Base-by-base conservation (phyloP, 169 alveolate species). In the Plasmodium coatneyi region DNA sequence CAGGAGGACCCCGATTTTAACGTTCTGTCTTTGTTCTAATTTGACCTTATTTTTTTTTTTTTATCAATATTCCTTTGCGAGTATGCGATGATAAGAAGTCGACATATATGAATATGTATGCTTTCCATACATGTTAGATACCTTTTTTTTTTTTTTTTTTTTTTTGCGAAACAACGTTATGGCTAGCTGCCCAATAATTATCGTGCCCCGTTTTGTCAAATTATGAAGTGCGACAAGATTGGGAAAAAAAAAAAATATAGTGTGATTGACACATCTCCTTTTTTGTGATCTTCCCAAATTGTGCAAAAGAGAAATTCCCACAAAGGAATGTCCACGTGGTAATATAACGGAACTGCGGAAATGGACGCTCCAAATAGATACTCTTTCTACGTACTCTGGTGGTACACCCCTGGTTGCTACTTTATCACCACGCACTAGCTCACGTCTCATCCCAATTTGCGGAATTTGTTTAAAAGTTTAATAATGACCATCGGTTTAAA, bases 1-100 rank as follows among this genome's bases (percentile, higher is more conserved):
- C 49, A 79, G 41, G 90, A 80, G 22, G 49, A 56, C 22, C 54
- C 89, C 7, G 94, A 89, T 56, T 79, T 89, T 66, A 89, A 89
- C 39, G 54, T 89, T 66, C 28, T 89, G 41, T 60, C 80, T 14
- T 49, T 89, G 66, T 89, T 89, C 72, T 89, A 80, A 89, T 60
- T 76, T 76, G 34, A n/a, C 60, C 19, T 5, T 2, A 14, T 3
- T 12, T 32, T 66, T 22, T 66, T 9, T 3, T 12, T 32, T 66
- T 22, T 66, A 0, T 66, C n/a, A 36, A 10, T 0, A 6, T n/a
- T n/a, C n/a, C n/a, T n/a, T n/a, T n/a, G n/a, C n/a, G n/a, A n/a
- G n/a, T n/a, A n/a, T n/a, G n/a, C n/a, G n/a, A n/a, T n/a, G n/a
- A n/a, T n/a, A n/a, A n/a, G n/a, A n/a, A n/a, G n/a, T n/a, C n/a